A percentile compares a stretch with the other conserved stretches of the same genome.
phyloP scores from a whole-genome alignment of 352 stramenopile genomes.

The Phytopythium vexans region DNA sequence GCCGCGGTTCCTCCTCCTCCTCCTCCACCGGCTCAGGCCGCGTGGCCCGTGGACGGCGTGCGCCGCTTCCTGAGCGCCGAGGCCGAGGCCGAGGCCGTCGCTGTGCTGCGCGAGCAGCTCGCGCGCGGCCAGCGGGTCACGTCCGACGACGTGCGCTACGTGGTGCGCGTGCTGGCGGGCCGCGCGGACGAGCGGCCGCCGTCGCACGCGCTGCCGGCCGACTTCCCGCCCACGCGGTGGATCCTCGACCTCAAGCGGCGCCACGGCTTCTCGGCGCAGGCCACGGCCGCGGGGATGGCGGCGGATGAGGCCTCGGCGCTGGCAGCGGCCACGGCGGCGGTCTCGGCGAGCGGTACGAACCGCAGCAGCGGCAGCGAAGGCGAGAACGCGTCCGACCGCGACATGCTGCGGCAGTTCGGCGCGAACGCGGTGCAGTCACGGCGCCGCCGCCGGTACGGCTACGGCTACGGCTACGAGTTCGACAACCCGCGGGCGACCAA shows the following conservation, averaged over 20 bases:
- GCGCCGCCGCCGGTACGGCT: slow-evolving; percentile 2
- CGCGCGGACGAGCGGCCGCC: slow-evolving; percentile 14
- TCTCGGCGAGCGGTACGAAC: neutral
- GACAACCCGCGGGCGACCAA: neutral
- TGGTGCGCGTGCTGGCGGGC: slow-evolving; percentile 46
- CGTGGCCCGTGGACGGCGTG: neutral
- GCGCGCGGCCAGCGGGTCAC: slow-evolving; percentile 43
- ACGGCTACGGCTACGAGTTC: slow-evolving; percentile 7
- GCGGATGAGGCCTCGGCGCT: slow-evolving; percentile 3
- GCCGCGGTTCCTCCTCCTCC: neutral
- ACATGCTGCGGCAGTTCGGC: too few species aligned
- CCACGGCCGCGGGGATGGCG: slow-evolving; percentile 2
- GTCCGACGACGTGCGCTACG: slow-evolving; percentile 54
- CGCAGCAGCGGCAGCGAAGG: slow-evolving; percentile 1
- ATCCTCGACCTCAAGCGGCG: slow-evolving; percentile 43
- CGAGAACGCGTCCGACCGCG: neutral
- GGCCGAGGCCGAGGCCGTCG: slow-evolving; percentile 41
- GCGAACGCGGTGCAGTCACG: neutral
- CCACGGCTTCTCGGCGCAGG: slow-evolving; percentile 30
- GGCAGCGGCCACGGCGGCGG: neutral
- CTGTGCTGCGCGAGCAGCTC: slow-evolving; percentile 47
- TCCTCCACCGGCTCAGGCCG: neutral
- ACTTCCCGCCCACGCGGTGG: slow-evolving; percentile 46
- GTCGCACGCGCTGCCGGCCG: slow-evolving; percentile 23
- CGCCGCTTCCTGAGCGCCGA: slow-evolving; percentile 21